Base-by-base conservation (phyloP, 257 asterid genomes). In the Parsonsia alboflavescens region DNA sequence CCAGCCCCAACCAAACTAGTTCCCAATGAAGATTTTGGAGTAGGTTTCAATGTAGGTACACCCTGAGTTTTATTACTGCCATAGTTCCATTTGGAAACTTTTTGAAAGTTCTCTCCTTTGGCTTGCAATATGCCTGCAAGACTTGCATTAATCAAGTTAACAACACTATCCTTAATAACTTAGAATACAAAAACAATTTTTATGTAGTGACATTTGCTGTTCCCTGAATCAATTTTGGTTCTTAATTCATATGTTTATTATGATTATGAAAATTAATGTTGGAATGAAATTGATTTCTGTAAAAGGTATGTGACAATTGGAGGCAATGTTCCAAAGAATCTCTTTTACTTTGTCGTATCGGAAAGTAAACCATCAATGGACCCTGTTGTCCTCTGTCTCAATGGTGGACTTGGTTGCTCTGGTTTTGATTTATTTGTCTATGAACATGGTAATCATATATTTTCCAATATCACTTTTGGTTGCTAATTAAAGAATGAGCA, bases 401-500 rank as follows among this genome's bases (percentile, higher is more conserved):
- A 89, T 50, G 90, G 95, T 48, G 90, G 92, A 36, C 90, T 90
- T 16, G 90, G 90, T 50, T 87, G 95, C 79, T 87, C 95, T 33
- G 85, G 91, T 77, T n/a, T 89, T 24, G 95, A 89, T 84, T 91
- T 91, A 64, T 89, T 85, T 81, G 85, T 89, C 53, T 87, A 87
- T 64, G 90, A 89, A 68, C 87, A 85, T 73, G 91, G 94, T 89
- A 70, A 33, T 33, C 39, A 33, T 33, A 33, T 33, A 33, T 33
- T 33, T 33, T 33, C 39, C 39, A 33, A 33, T 42, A 42, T 42
- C 7, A 2, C 9, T 42, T 42, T 42, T 42, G 46, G 46, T 42
- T 42, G 46, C 46, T 5, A 42, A 33, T 33, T 33, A 1, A 42
- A 5, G 0, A 42, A 42, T 56, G 16, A 24, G 22, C 12, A 39